Conservation (phyloP, 192 early-diverging fungal genomes). For the Gaertneriomyces semiglobifer region DNA sequence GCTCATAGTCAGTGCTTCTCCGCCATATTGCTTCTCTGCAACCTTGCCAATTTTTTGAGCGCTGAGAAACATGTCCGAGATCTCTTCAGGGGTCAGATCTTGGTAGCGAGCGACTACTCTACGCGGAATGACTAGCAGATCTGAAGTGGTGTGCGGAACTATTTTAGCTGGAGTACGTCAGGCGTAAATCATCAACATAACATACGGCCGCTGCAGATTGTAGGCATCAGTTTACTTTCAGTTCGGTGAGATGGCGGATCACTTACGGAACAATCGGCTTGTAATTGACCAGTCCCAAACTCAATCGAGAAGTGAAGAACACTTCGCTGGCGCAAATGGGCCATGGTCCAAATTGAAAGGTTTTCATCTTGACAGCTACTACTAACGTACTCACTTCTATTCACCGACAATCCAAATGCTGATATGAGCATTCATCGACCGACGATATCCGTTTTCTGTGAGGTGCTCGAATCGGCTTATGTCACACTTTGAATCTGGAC, state of each 20-base stretch:
- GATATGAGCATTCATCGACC: no score
- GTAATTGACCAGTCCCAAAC: constrained; percentile 84
- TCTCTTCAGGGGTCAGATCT: constrained; percentile 78
- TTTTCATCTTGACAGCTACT: constrained; percentile 9
- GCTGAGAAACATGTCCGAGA: constrained; percentile 72
- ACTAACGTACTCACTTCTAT: no score
- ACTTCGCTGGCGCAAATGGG: constrained; percentile 65
- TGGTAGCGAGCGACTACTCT: constrained; percentile 67
- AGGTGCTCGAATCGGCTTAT: no score
- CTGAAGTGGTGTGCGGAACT: constrained; percentile 31
- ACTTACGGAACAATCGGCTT: constrained; percentile 82
- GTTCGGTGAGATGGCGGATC: background rate
- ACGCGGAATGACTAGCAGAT: constrained; percentile 78
- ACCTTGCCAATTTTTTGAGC: constrained; percentile 73
- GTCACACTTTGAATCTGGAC: no score
- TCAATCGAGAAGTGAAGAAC: constrained; percentile 69
- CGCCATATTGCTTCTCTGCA: constrained; percentile 70
- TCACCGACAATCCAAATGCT: no score
- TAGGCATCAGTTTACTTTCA: constrained; percentile 2
- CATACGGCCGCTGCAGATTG: background rate
- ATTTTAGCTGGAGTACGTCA: background rate
- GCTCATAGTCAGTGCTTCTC: constrained; percentile 71
- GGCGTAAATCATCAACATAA: background rate
- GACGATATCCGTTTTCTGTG: no score
- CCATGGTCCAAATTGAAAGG: constrained; percentile 71